A percentile compares a stretch with the other conserved stretches of the same genome.
These are phyloP conservation scores for Colletotrichum navitas DNA, from an alignment of 2,329 filamentous ascomycete genomes.

Conservation along the genomic window DNA sequence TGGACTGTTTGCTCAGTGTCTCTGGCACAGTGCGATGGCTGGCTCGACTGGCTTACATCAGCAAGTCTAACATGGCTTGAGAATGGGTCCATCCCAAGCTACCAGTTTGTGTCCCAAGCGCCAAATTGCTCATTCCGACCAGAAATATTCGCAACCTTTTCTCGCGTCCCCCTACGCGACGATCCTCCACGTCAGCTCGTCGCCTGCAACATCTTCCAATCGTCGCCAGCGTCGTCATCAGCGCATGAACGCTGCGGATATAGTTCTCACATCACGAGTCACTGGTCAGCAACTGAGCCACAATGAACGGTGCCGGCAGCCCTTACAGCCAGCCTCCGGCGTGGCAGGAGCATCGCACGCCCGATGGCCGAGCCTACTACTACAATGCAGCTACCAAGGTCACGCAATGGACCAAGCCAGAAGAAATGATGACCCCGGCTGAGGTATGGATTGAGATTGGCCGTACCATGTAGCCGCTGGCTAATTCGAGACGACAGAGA, in stretches of 20 bases:
- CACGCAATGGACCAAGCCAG: constrained; percentile 95
- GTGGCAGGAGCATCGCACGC: constrained; percentile 86
- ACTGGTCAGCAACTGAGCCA: constrained; percentile 26
- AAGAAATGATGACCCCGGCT: constrained; percentile 85
- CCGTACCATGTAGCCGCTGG: constrained; percentile 31
- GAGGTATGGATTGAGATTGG: constrained; percentile 70
- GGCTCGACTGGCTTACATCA: constrained; percentile 25
- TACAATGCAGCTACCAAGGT: constrained; percentile 88
- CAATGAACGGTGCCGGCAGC: constrained; percentile 71
- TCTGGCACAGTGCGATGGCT: constrained; percentile 18
- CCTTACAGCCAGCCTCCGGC: constrained; percentile 62
- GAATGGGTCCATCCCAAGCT: constrained; percentile 21
- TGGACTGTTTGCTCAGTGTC: background rate
- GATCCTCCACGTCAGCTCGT: background rate
- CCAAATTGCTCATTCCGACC: constrained; percentile 31
- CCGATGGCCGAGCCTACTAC: constrained; percentile 90
- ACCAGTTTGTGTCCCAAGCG: constrained; percentile 32
- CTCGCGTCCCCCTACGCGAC: constrained; percentile 27
- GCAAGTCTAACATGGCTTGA: background rate
- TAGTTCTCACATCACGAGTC: background rate
- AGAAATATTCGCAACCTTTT: constrained; percentile 35
- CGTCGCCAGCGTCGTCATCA: background rate
- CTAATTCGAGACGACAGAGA: constrained; percentile 65
- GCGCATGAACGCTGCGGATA: background rate
- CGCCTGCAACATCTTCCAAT: background rate